Conservation (phyloP, 768 basidiomycete species). For the Lentinula guzmanii region DNA sequence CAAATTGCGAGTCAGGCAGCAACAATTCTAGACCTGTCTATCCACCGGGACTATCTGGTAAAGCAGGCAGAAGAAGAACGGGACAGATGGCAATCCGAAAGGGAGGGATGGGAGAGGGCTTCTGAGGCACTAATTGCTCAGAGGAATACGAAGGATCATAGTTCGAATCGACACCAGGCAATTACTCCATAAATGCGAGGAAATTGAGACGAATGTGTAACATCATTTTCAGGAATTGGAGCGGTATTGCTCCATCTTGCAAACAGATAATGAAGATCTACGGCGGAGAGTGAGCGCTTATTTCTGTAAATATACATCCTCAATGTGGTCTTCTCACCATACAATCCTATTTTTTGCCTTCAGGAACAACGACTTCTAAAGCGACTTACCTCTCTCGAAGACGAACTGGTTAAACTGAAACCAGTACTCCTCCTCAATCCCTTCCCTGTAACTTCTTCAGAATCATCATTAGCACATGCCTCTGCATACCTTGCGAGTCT, state of each 20-base stretch:
- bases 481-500: conserved; percentile 18
- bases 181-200: conserved; percentile 12
- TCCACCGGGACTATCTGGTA: conserved; percentile 55
- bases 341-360: background rate
- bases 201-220: conserved; percentile 4
- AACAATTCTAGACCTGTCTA: conserved; percentile 46
- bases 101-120: conserved; percentile 57
- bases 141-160: conserved; percentile 30
- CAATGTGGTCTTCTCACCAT: background rate
- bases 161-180: conserved; percentile 38
- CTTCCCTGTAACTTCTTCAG: conserved; percentile 18
- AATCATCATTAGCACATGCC: conserved; percentile 15
- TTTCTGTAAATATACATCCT: no score
- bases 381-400: conserved; percentile 51
- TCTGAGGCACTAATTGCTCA: conserved; percentile 61
- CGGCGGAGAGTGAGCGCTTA: conserved; percentile 46
- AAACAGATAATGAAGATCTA: conserved; percentile 57
- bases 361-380: background rate
- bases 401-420: conserved; percentile 58
- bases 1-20: conserved; percentile 57
- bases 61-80: conserved; percentile 50
- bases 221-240: conserved; percentile 43
- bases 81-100: conserved; percentile 57
- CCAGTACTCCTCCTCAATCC: conserved; percentile 68
- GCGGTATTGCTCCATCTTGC: conserved; percentile 39